Evolutionary conservation across 2,329 filamentous ascomycete genomes (phyloP), one percentile per base, ranked within the genome.

Genomic region (Cladophialophora chaetospira): DNA sequence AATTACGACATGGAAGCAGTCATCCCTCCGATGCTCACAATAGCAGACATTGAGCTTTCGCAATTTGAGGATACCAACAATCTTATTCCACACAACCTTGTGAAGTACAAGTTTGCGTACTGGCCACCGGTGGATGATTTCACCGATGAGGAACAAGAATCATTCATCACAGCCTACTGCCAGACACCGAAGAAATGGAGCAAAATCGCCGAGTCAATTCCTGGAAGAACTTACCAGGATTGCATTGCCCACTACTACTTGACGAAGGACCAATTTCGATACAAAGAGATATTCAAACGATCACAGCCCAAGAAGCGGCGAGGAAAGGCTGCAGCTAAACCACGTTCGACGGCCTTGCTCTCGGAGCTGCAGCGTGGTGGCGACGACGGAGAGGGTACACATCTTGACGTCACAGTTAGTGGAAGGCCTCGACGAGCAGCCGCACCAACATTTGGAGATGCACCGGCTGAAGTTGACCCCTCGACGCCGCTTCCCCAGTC

Each of bases 191-290:
- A 80, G 69, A 77, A 75, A 68, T 80, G 77, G 75, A 76, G 77
- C 19, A 77, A 77, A 61, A 80, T 80, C 58, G 77, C 77, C 2
- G 74, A 77, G 48, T 68, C 71, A 21, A 62, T 79, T 23, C 74
- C 76, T 31, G 74, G 73, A 10, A 73, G 77, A 19, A 71, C 72
- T 33, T 79, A 75, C 67, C 72, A 76, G 61, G 72, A 79, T 53
- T 80, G 77, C 58, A 78, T 80, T 47, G 65, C 74, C 50, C 77
- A 80, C 62, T 80, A 80, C 60, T 80, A 80, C 61, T 66, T 77
- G 53, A 80, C 77, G 3, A 80, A 80, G 62, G 72, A 74, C 55
- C 73, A 77, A 43, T 75, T 75, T 51, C 77, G 77, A 46, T 79
- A 79, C 66, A 79, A 79, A 63, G 76, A 76, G 11, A 75, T 77